Conservation (phyloP, 2,329 filamentous ascomycete species). For the Trichoderma citrinoviride region DNA sequence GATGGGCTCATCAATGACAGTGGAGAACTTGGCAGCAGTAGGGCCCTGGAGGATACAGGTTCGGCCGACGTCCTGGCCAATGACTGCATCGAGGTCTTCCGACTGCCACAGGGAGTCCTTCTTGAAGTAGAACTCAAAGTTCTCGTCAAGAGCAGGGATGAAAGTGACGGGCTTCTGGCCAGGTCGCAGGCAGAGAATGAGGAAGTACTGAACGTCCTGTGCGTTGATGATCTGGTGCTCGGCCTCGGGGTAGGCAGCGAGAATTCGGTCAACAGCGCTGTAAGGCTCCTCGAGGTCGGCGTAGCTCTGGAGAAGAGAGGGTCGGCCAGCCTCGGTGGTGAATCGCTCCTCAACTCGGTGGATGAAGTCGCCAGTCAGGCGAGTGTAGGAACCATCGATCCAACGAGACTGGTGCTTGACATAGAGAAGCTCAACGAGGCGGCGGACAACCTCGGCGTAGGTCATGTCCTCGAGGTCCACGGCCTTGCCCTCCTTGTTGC, state of each 20-base stretch:
- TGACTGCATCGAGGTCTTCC: slow-evolving; percentile 92
- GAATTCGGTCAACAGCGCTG: slow-evolving; percentile 70
- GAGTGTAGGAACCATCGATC: slow-evolving; percentile 83
- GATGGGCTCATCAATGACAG: slow-evolving; percentile 85
- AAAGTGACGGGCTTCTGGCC: slow-evolving; percentile 97
- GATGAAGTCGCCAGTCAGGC: slow-evolving; percentile 90
- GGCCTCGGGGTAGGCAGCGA: slow-evolving; percentile 81
- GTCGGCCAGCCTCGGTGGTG: slow-evolving; percentile 65
- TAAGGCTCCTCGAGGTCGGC: slow-evolving; percentile 83
- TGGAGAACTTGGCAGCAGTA: slow-evolving; percentile 87
- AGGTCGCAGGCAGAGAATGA: slow-evolving; percentile 85
- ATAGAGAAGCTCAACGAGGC: slow-evolving; percentile 87
- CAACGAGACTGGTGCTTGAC: slow-evolving; percentile 87
- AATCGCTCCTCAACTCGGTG: slow-evolving; percentile 97
- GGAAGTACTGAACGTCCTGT: slow-evolving; percentile 96
- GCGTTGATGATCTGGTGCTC: slow-evolving; percentile 93
- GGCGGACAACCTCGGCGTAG: slow-evolving; percentile 80
- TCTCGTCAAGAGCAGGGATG: slow-evolving; percentile 90
- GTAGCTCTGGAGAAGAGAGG: slow-evolving; percentile 86
- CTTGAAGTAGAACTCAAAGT: slow-evolving; percentile 99
- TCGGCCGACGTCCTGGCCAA: slow-evolving; percentile 91
- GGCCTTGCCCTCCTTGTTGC: slow-evolving; percentile 74
- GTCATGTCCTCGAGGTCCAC: slow-evolving; percentile 96
- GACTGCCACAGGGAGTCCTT: slow-evolving; percentile 99
- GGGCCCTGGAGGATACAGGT: slow-evolving; percentile 97